Evolutionary conservation across 352 stramenopile genomes (phyloP), one percentile per base, ranked within the genome.

Genomic region (Aphanomyces invadans): DNA sequence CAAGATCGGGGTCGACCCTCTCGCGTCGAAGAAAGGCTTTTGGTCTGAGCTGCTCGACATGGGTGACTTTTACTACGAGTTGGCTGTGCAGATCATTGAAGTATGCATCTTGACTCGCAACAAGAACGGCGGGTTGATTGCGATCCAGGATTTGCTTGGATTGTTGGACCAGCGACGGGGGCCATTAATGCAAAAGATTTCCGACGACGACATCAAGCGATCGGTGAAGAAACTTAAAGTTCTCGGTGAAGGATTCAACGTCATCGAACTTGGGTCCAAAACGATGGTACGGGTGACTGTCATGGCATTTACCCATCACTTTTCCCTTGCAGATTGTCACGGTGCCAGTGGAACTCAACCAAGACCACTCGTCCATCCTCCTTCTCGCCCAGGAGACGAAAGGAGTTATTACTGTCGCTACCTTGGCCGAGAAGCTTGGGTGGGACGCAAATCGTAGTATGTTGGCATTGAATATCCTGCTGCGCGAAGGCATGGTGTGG

Each of bases 11-110:
- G 94, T 99, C 10, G 97, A 99, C 76, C 97, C 97, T 1, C 78
- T 99, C 7, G 89, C 92, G 1, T 98, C 92, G 3, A 97, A 97
- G 74, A 99, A 99, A 71, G 93, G 91, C 1, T 99, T 99, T 71
- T 99, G 97, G 97, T 95, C 87, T 15, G 88, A 97, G 72, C 70
- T 98, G 21, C 81, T 99, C 11, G 97, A 98, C 25, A 94, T 99
- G 45, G 96, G 97, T 11, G 95, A 99, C 65, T 99, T 99, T 73
- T 99, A 99, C 81, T 99, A 98, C 76, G 96, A 99, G 72, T 77
- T 99, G n/a, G 90, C 92, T 4, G 93, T 99, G 26, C 97, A 99
- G 75, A 98, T 99, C 68, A 97, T 98, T 38, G 95, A 99, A 71
- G 89, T 99, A 33, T 98, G 96, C 71, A 94, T 98, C 67, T 79